Evolutionary conservation across 2,329 filamentous ascomycete species (phyloP).

Genomic region (Pleurostoma richardsiae): DNA sequence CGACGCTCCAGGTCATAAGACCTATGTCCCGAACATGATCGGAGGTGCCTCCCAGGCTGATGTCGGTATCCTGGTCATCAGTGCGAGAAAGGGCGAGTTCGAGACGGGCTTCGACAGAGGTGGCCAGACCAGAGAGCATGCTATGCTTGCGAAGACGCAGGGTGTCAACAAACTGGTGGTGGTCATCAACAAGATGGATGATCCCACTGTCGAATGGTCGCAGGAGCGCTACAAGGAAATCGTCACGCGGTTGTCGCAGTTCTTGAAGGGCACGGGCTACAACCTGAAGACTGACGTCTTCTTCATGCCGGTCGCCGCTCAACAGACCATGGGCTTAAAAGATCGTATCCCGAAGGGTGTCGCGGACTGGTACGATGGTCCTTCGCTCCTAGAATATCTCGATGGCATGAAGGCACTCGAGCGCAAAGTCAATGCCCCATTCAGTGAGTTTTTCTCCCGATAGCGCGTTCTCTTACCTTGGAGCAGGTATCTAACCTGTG

Average conservation of each 20-base stretch:
- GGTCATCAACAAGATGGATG: constrained; percentile 99
- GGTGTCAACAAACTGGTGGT: constrained; percentile 96
- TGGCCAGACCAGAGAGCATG: constrained; percentile 95
- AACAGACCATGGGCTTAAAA: constrained; percentile 83
- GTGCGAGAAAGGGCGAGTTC: constrained; percentile 95
- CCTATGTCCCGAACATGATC: constrained; percentile 97
- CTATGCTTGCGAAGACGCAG: constrained; percentile 95
- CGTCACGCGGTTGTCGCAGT: constrained; percentile 77
- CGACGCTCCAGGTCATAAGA: constrained; percentile 96
- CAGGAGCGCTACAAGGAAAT: constrained; percentile 91
- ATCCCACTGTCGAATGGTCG: constrained; percentile 93
- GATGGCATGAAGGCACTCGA: constrained; percentile 89
- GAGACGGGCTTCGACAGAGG: constrained; percentile 97
- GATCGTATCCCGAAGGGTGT: constrained; percentile 72
- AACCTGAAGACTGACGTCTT: constrained; percentile 89
- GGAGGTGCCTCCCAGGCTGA: constrained; percentile 90
- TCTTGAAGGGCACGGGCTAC: constrained; percentile 90
- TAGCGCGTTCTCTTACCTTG: not conserved
- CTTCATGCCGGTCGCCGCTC: constrained; percentile 95
- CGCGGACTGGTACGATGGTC: constrained; percentile 80
- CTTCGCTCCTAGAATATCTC: constrained; percentile 91
- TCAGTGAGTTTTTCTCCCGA: not conserved
- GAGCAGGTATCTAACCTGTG: not conserved
- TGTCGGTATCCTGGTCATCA: constrained; percentile 93
- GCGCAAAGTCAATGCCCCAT: constrained; percentile 90